These are phyloP conservation scores for Schizopora paradoxa DNA, from an alignment of 1,284 basidiomycete species.

Conservation along the genomic window DNA sequence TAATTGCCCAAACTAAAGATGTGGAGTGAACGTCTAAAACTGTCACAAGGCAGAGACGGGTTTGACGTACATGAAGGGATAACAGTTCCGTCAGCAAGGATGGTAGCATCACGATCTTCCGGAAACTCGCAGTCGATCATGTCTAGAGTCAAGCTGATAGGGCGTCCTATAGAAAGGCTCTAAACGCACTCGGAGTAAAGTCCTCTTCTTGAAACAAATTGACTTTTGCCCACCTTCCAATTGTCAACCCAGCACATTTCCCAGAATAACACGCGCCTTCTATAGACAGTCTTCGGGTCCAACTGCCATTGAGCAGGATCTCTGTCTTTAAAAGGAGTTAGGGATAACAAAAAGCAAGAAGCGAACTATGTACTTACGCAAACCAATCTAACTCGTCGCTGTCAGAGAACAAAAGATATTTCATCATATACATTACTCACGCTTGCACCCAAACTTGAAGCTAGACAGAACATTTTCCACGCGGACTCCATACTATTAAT, in stretches of 20 bases:
- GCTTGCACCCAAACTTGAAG: slow-evolving; percentile 15
- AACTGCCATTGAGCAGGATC: slow-evolving; percentile 25
- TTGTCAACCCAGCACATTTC: slow-evolving; percentile 20
- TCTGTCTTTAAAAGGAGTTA: slow-evolving; percentile 19
- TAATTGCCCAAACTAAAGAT: slow-evolving; percentile 15
- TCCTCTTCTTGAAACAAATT: background rate
- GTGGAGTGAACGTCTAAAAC: background rate
- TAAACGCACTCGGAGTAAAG: no score
- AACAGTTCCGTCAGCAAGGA: slow-evolving; percentile 9
- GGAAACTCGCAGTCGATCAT: slow-evolving; percentile 15
- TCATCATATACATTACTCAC: slow-evolving; percentile 7
- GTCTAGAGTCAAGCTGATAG: slow-evolving; percentile 4
- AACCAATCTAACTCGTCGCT: slow-evolving; percentile 14
- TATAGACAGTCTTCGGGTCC: slow-evolving; percentile 19
- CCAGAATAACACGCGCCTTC: slow-evolving; percentile 25
- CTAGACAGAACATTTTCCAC: slow-evolving; percentile 15
- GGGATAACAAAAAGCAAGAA: background rate
- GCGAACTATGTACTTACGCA: slow-evolving; percentile 13
- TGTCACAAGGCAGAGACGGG: background rate
- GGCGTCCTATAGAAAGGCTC: slow-evolving; percentile 12
- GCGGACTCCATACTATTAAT: slow-evolving; percentile 3
- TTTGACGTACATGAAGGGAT: slow-evolving; percentile 7
- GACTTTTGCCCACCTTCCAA: slow-evolving; percentile 10
- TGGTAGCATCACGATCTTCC: slow-evolving; percentile 4
- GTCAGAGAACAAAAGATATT: background rate